These are phyloP conservation scores for Cotoneaster glaucophyllus DNA, from an alignment of 306 rosid species.

Conservation along the genomic window DNA sequence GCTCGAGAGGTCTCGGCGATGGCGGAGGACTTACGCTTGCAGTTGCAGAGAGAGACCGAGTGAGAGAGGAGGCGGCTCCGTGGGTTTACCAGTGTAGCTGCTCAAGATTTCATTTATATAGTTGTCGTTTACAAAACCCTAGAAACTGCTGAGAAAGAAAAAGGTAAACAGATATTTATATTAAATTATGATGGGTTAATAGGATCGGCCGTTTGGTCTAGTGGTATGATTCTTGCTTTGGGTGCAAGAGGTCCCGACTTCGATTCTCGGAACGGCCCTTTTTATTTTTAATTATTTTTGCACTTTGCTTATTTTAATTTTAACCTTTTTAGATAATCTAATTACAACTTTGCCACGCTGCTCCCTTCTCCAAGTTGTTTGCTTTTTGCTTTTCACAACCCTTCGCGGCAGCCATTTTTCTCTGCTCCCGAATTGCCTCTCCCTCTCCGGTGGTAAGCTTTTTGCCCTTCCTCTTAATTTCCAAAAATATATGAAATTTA, in stretches of 20 bases:
- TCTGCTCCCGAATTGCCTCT: neutral
- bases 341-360: neutral
- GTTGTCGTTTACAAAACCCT: conserved; percentile 5
- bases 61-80: conserved; percentile 1
- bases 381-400: neutral
- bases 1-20: neutral
- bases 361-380: neutral
- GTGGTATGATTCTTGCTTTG: conserved; percentile 24
- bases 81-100: neutral
- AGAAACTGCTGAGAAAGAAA: neutral
- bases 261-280: conserved; percentile 19
- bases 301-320: neutral
- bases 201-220: conserved; percentile 9
- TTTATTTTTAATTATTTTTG: neutral
- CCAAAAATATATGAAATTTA: neutral
- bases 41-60: neutral
- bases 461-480: no score
- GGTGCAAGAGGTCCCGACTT: conserved; percentile 23
- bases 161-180: fast-evolving
- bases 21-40: neutral
- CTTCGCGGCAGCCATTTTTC: neutral
- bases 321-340: no score
- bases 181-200: fast-evolving
- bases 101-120: neutral
- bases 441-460: no score